Evolutionary conservation across 2,329 filamentous ascomycete genomes (phyloP), one percentile per base, ranked within the genome.

Genomic region (Penicillium brevicompactum): DNA sequence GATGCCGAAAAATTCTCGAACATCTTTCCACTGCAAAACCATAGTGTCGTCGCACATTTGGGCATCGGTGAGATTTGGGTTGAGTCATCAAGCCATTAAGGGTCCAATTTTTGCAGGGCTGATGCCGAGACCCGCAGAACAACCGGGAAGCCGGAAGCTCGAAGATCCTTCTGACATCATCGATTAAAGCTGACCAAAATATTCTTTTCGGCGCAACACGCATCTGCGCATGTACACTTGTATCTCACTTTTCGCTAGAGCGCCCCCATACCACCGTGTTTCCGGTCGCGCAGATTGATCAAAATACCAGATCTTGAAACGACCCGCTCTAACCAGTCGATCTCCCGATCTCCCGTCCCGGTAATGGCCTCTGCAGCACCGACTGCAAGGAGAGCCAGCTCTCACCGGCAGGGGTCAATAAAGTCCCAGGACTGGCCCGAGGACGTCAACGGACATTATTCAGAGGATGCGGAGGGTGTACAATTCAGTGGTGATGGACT

Each of bases 401-500:
- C 40, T 13, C 30, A 41, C 14, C 46, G 27, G 7, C 27, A 47
- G 38, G 54, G 40, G 4, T 32, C n/a, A n/a, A 58, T 51, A 1
- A 48, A 11, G 24, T 55, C 56, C 5, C 46, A 49, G 7, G 59
- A 63, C 37, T 61, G 54, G 60, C 53, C 55, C 2, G 43, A 55
- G 18, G 55, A 48, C 1, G n/a, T 47, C 8, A 46, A 22, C 6
- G 9, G 30, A 14, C 11, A 50, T 1, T 27, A 40, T 16, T 22
- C 46, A 3, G 44, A 41, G 1, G 21, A 42, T 1, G 14, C 27
- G n/a, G 53, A 58, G 2, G 48, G 41, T 3, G 31, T 44, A n/a
- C 34, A 53, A 3, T 61, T 68, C 63, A 58, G 34, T 62, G 50
- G 59, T 52, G 59, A 65, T 49, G 57, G 61, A 44, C 49, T 62